These are phyloP conservation scores for Botrytis aclada DNA, from an alignment of 2,329 filamentous ascomycete genomes.

Conservation along the genomic window DNA sequence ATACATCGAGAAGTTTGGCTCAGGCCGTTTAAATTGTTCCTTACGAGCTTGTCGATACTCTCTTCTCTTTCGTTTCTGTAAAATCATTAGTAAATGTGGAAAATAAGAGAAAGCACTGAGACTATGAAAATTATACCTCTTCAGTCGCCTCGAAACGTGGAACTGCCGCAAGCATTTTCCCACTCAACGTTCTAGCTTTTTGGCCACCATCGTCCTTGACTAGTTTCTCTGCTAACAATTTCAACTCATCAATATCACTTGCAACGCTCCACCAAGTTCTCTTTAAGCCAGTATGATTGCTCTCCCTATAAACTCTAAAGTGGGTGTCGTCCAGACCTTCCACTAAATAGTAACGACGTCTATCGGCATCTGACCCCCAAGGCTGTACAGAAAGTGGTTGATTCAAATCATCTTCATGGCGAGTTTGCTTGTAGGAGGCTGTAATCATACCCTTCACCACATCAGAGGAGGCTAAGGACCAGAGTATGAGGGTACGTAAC, in stretches of 20 bases:
- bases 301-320: slow-evolving; percentile 92
- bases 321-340: slow-evolving; percentile 92
- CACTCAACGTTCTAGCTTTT: slow-evolving; percentile 73
- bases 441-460: slow-evolving; percentile 76
- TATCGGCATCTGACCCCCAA: slow-evolving; percentile 87
- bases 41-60: slow-evolving; percentile 80
- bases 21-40: slow-evolving; percentile 78
- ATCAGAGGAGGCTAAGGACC: slow-evolving; percentile 88
- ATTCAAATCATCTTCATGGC: slow-evolving; percentile 74
- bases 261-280: slow-evolving; percentile 91
- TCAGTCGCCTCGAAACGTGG: slow-evolving; percentile 91
- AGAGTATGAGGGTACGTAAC: slow-evolving; percentile 69
- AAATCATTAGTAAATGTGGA: slow-evolving; percentile 20
- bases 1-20: slow-evolving; percentile 88
- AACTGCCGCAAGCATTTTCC: slow-evolving; percentile 74
- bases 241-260: slow-evolving; percentile 83
- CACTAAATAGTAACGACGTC: slow-evolving; percentile 88
- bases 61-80: slow-evolving; percentile 82
- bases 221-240: slow-evolving; percentile 70
- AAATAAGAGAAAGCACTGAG: slow-evolving; percentile 15
- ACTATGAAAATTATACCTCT: slow-evolving; percentile 55
- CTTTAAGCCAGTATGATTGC: slow-evolving; percentile 73
- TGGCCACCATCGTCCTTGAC: slow-evolving; percentile 73
- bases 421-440: slow-evolving; percentile 81
- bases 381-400: slow-evolving; percentile 86